Conservation (phyloP, 805 yeast genomes). For the Barnettozyma botsteinii region DNA sequence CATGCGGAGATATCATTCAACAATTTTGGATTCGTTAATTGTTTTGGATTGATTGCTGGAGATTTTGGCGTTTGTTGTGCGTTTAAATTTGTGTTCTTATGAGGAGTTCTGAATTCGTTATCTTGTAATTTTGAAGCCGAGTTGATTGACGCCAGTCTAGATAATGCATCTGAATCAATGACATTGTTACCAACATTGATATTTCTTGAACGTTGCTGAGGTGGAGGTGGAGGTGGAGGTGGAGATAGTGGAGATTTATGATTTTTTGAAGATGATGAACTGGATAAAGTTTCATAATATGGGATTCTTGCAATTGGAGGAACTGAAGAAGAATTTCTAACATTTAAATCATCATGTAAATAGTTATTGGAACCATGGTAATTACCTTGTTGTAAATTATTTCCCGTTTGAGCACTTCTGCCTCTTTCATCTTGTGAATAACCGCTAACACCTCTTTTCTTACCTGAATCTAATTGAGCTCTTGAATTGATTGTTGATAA, state of each 20-base stretch:
- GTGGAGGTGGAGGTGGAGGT: background rate
- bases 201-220: background rate
- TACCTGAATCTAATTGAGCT: constrained; percentile 35
- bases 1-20: constrained; percentile 83
- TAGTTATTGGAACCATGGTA: constrained; percentile 2
- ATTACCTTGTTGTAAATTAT: constrained; percentile 1
- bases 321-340: constrained; percentile 18
- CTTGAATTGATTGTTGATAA: constrained; percentile 58
- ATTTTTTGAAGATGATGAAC: constrained; percentile 5
- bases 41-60: constrained; percentile 43
- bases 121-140: constrained; percentile 17
- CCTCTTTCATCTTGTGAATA: constrained; percentile 14
- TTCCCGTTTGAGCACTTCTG: constrained; percentile 9
- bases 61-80: constrained; percentile 30
- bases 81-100: constrained; percentile 1
- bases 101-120: constrained; percentile 11
- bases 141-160: constrained; percentile 19
- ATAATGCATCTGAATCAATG: constrained; percentile 12
- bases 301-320: constrained; percentile 24
- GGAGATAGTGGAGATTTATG: constrained; percentile 1
- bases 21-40: constrained; percentile 46
- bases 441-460: constrained; percentile 15
- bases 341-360: constrained; percentile 3
- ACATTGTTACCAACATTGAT: background rate
- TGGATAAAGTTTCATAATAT: constrained; percentile 18